Conservation (phyloP, 805 yeast genomes). For the Ogataea ganodermae region DNA sequence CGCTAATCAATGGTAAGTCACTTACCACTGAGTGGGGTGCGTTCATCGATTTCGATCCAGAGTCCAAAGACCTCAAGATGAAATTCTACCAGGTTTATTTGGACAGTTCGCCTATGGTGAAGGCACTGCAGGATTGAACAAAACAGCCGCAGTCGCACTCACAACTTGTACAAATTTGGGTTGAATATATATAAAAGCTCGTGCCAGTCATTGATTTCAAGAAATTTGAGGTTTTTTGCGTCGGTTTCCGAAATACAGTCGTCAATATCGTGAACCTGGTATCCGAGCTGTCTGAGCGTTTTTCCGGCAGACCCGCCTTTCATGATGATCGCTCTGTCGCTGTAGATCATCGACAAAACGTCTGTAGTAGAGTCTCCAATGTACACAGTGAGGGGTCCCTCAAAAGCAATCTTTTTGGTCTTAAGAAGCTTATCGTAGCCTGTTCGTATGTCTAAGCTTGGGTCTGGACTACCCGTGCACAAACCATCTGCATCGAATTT, state of each 20-base stretch:
- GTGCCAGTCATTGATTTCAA: constrained; percentile 24
- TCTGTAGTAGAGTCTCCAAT: constrained; percentile 69
- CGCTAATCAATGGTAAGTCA: constrained; percentile 15
- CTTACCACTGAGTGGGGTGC: constrained; percentile 20
- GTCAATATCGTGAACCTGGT: constrained; percentile 23
- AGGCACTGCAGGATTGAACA: constrained; percentile 9
- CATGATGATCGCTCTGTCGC: constrained; percentile 50
- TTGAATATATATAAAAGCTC: constrained; percentile 18
- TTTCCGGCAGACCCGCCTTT: constrained; percentile 39
- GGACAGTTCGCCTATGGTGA: constrained; percentile 15
- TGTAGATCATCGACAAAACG: constrained; percentile 48
- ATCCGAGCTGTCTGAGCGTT: constrained; percentile 29
- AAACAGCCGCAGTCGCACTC: background rate
- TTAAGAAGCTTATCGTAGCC: constrained; percentile 51
- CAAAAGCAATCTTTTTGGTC: constrained; percentile 14
- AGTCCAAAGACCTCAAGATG: constrained; percentile 11
- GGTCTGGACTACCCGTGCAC: constrained; percentile 28
- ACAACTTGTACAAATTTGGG: constrained; percentile 13
- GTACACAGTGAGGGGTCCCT: constrained; percentile 38
- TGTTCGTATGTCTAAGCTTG: constrained; percentile 43
- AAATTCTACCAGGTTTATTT: constrained; percentile 20
- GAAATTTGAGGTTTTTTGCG: constrained; percentile 16
- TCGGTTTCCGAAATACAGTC: constrained; percentile 14
- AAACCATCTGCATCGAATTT: constrained; percentile 34
- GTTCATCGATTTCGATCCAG: constrained; percentile 9